Base-by-base conservation (phyloP, 257 asterid genomes). In the Jaltomata sinuosa region DNA sequence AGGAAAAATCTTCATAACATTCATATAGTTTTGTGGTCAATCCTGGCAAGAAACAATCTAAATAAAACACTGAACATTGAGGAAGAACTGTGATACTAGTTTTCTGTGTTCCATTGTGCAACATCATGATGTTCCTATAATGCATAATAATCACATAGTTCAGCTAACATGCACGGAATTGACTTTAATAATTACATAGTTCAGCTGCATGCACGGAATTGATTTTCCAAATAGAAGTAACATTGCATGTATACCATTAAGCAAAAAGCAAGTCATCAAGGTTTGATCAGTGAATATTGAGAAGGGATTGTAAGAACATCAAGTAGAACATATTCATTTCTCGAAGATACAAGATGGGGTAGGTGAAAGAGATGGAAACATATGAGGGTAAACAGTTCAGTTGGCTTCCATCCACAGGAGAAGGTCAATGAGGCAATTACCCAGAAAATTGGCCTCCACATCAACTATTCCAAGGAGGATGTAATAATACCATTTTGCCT, bases 401-500 rank as follows among this genome's bases (percentile, higher is more conserved):
- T 16, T 77, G 45, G 18, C 42, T 45, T 45, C 69, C 55, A 69
- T 50, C n/a, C 16, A 83, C 31, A 25, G 79, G 29, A 84, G 53
- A 34, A 31, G 47, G 32, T 42, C 34, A 85, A 36, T 77, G 25
- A 55, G 89, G 83, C 74, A 85, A 89, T 89, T 86, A 94, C 99
- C 99, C 16, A 96, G 97, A 89, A 89, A 96, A 84, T 96, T 96
- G 87, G 94, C 99, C 91, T 96, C 99, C 85, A 96, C 99, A 10
- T 96, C 99, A 72, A 96, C 93, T 55, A 92, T 54, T 84, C 95
- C 99, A 82, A 96, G 97, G 86, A 94, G 87, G 83, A 94, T 57
- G 71, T 96, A 96, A 88, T 92, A 96, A 86, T 94, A 93, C 98
- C 99, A 96, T 90, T 92, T 93, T 78, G 94, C 92, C 99, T 95